Base-by-base conservation (phyloP, 2,329 filamentous ascomycete genomes). In the Neofusicoccum parvum region DNA sequence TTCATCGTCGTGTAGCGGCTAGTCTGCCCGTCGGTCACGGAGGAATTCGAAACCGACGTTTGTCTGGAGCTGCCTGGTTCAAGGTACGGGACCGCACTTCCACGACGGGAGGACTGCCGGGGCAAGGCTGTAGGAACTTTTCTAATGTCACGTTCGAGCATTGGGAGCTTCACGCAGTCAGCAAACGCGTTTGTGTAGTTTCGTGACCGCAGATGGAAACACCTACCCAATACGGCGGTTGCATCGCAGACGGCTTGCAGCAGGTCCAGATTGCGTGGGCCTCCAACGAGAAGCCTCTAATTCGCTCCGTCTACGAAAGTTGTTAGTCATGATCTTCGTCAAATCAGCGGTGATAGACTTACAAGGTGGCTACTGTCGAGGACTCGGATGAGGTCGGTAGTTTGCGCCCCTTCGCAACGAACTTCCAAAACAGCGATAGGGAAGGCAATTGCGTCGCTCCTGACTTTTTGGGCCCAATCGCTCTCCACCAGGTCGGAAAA, bases 271-370 rank as follows among this genome's bases (percentile, higher is more conserved):
- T 79, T 36, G 83, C 82, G 70, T 86, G 83, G 39, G 80, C 80
- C 70, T 85, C 82, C 10, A 86, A 70, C 1, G 83, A 85, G 68
- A 86, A 86, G 4, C 83, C 83, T 39, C 81, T 78, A 10, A 86
- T 79, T 37, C 83, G 79, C 68, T 86, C 83, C 17, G 78, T 75
- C 77, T 80, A n/a, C 6, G 10, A 20, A 34, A 10, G 6, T 43
- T 50, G 45, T 46, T 11, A 65, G 27, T 27, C 14, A 5, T 15
- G 34, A 5, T 20, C 43, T n/a, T 7, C 15, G 39, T 27, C 3
- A 23, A 53, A 9, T 64, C 64, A 37, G 59, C 48, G 5, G 36
- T 14, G 39, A 10, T 27, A 37, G 43, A 69, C 73, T 56, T 71
- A 84, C 81, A 63, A 85, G 70, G 70, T 85, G 80, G 67, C 79